Evolutionary conservation across 2,329 filamentous ascomycete species (phyloP).

Genomic region (Aspergillus floridensis): DNA sequence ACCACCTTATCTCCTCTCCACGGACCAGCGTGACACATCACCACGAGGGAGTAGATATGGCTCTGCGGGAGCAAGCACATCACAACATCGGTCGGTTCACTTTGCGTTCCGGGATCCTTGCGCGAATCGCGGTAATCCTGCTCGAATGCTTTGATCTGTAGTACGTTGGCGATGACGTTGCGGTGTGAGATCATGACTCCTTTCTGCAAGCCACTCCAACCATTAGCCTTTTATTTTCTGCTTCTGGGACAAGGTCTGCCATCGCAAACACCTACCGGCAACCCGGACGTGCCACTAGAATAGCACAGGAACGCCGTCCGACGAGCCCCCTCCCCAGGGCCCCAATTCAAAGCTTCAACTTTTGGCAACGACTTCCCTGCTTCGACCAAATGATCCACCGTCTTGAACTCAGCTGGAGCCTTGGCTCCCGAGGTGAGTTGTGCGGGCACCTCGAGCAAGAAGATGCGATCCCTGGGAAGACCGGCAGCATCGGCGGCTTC

Average conservation of each 20-base stretch:
- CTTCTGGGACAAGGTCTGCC: neutral
- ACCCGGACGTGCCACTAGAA: constrained; percentile 74
- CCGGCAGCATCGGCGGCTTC: constrained; percentile 62
- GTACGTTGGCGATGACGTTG: constrained; percentile 74
- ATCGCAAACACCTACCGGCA: constrained; percentile 56
- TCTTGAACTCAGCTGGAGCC: constrained; percentile 53
- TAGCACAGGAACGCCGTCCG: constrained; percentile 76
- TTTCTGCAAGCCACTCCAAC: constrained; percentile 54
- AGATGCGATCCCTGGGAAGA: constrained; percentile 64
- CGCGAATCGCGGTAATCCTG: constrained; percentile 29
- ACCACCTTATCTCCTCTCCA: constrained; percentile 73
- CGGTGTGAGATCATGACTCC: constrained; percentile 78
- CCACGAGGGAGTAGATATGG: constrained; percentile 76
- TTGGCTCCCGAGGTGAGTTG: constrained; percentile 49
- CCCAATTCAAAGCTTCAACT: constrained; percentile 42
- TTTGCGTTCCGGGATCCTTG: constrained; percentile 38
- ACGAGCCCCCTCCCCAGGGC: constrained; percentile 47
- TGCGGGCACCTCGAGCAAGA: constrained; percentile 67
- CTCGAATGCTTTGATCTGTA: constrained; percentile 61
- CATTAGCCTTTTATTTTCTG: constrained; percentile 10
- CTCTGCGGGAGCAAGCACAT: constrained; percentile 75
- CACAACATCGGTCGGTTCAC: constrained; percentile 53
- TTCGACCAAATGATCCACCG: constrained; percentile 63
- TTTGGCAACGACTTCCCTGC: constrained; percentile 52
- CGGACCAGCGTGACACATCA: constrained; percentile 63